These are phyloP conservation scores for Zizania palustris DNA, from an alignment of 202 grass and related monocot species.

Conservation along the genomic window DNA sequence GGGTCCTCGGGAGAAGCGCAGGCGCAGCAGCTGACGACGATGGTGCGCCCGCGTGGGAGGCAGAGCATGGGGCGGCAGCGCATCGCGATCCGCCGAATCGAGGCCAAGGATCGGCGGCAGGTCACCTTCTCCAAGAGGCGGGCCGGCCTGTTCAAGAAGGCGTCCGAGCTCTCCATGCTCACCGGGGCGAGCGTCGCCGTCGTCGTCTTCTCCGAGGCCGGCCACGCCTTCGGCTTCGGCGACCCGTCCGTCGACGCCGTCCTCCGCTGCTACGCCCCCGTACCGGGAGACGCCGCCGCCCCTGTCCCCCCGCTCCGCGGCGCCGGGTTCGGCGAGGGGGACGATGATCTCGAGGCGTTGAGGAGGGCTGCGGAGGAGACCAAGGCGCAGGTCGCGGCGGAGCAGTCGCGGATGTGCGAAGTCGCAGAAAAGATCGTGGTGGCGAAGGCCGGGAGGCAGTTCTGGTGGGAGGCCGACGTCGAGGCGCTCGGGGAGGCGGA, in stretches of 20 bases:
- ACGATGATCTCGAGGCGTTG: not conserved
- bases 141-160: slow-evolving; percentile 27
- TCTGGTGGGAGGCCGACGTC: slow-evolving; percentile 29
- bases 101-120: slow-evolving; percentile 16
- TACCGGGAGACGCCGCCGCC: no score
- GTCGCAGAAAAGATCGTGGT: not conserved
- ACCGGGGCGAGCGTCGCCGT: not conserved
- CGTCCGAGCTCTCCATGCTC: slow-evolving; percentile 25
- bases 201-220: slow-evolving; percentile 24
- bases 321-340: not conserved
- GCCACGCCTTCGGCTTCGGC: not conserved
- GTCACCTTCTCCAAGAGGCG: slow-evolving; percentile 42
- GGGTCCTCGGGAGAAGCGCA: no score
- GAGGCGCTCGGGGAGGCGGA: not conserved
- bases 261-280: slow-evolving; percentile 6
- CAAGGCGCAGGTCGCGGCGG: not conserved
- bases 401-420: not conserved
- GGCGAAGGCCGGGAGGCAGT: not conserved
- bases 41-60: not conserved
- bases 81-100: slow-evolving; percentile 31
- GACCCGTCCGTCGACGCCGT: not conserved
- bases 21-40: not conserved
- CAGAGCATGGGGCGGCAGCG: slow-evolving; percentile 32
- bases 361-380: not conserved
- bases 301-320: fast-evolving